Evolutionary conservation across 2,329 filamentous ascomycete genomes (phyloP), one percentile per base, ranked within the genome.

Genomic region (Daldinia sp.): DNA sequence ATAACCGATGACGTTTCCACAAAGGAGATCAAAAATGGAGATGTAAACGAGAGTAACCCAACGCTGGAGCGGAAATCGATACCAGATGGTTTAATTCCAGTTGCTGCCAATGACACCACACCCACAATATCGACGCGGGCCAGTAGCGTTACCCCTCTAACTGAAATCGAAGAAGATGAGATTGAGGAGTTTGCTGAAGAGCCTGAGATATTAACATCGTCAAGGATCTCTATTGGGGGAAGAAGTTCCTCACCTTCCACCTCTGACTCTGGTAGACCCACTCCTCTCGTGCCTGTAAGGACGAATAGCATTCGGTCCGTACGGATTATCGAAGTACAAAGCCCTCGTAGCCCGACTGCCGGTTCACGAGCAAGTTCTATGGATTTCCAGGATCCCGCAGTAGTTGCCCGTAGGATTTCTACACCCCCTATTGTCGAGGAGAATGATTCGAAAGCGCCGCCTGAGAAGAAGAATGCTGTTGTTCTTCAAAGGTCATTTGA

Each of bases 121-220:
- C 58, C 67, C 29, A 37, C 68, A 13, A 62, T 61, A 13, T 61
- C 64, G 4, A 58, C 64, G 4, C 56, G 61, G 23, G 39, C 60
- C 23, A 57, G 54, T 35, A 60, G 56, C 23, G 49, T 56, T 53
- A 48, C 50, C 9, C 45, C 49, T 2, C 64, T 58, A n/a, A 61
- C 62, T 23, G 64, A 70, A 35, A 53, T 53, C 32, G 67, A 68
- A 50, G 72, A 84, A 67, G 70, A 82, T 63, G 76, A 86, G 71
- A 68, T 82, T 73, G 68, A 85, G 68, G 75, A 87, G 67, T 77
- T 87, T 79, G 73, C 85, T 73, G 84, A 91, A 81, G 81, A 85
- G 68, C 83, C 84, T 2, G 79, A 86, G 68, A 85, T 87, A 27
- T 66, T 87, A 56, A 87, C 83, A 0, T 85, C 85, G 0, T 81